Evolutionary conservation across 257 asterid genomes (phyloP).

Genomic region (Plantago elongata): DNA sequence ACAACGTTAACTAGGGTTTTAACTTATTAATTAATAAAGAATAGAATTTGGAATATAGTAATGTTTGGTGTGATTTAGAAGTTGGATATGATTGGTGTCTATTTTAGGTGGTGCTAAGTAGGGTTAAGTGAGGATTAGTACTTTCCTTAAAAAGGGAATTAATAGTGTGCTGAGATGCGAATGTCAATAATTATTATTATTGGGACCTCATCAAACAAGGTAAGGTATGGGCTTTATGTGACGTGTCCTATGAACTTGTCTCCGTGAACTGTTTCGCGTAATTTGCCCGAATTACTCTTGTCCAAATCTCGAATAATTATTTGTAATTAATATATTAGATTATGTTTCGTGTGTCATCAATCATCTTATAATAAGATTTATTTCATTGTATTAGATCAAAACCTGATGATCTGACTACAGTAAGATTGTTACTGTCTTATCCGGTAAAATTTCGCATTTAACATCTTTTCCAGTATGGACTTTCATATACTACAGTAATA

Average conservation of each 20-base stretch:
- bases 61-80: constrained; percentile 23
- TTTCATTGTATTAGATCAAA: too few relatives aligned
- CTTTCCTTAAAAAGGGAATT: constrained; percentile 28
- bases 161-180: neutral
- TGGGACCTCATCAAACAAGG: neutral
- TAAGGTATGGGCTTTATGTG: neutral
- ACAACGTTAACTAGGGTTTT: neutral
- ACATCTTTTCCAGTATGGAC: too few relatives aligned
- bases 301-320: neutral
- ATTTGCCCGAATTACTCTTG: neutral
- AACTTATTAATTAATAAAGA: too few relatives aligned
- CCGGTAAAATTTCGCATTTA: too few relatives aligned
- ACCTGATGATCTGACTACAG: too few relatives aligned
- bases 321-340: too few relatives aligned
- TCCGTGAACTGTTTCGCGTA: neutral
- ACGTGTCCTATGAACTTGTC: constrained; percentile 4
- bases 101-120: neutral
- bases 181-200: constrained; percentile 1
- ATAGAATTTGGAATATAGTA: neutral
- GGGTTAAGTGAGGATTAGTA: constrained; percentile 31
- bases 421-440: too few relatives aligned
- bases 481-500: too few relatives aligned
- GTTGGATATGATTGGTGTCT: constrained; percentile 4
- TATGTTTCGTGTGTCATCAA: too few relatives aligned
- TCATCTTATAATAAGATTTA: too few relatives aligned